Base-by-base conservation (phyloP, 352 stramenopile species). In the Pythium grandisporangium region DNA sequence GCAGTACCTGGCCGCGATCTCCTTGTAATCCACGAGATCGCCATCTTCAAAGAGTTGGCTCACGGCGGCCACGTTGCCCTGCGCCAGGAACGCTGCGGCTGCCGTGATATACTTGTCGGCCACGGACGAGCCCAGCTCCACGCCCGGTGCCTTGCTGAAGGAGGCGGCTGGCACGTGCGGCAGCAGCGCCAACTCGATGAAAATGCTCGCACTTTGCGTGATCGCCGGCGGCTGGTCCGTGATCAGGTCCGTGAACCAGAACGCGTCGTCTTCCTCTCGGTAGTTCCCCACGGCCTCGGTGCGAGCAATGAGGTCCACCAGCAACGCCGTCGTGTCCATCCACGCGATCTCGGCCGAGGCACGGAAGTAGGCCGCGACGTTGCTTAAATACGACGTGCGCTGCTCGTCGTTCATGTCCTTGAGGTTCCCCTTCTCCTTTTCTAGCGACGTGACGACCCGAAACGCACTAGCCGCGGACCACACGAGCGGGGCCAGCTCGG, bases 1-100 rank as follows among this genome's bases (percentile, higher is more conserved):
- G 42, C 42, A 50, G 33, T 32, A 50, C 17, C n/a, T 23, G n/a
- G 22, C 10, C 8, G 42, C 34, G 21, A 50, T 42, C 5, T 16
- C 21, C 10, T 16, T 34, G 42, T 50, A 50, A 6, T 30, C 30
- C 12, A 14, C 16, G 14, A 35, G 30, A 8, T 23, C 42, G 13
- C 13, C 19, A 27, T 50, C 42, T n/a, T 29, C 17, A 6, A 42
- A 30, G 4, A 50, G 22, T 6, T 20, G 3, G 14, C 7, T 34
- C 7, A 50, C n/a, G 17, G 25, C 22, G 13, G 5, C 19, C 7
- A 34, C 21, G 24, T 40, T 21, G 24, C 37, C 33, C 16, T 29
- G 23, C 21, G 12, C 30, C 14, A 42, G 12, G 5, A 35, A 21
- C 12, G 23, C 25, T n/a, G 21, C 13, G 13, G 25, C 33, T 5